Conservation (phyloP, 1,284 basidiomycete genomes). For the Papiliotrema fonsecae region DNA sequence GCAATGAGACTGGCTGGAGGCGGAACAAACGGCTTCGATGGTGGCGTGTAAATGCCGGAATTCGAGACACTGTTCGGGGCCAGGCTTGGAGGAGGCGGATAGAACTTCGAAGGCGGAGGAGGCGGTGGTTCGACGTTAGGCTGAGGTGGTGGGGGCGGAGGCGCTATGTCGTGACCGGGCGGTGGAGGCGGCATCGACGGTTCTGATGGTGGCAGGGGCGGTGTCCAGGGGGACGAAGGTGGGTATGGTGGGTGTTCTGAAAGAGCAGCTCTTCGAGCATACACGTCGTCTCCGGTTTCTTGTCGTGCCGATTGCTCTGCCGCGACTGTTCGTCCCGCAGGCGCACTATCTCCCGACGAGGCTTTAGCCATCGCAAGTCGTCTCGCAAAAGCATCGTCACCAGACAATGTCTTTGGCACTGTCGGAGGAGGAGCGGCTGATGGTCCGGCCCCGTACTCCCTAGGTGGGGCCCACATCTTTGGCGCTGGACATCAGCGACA, state of each 20-base stretch:
- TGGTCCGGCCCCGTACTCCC: slow-evolving; percentile 27
- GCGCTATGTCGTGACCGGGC: not conserved
- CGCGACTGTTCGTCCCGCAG: too few relatives aligned
- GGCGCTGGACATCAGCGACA: slow-evolving; percentile 26
- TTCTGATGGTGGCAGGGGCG: not conserved
- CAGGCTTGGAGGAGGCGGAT: not conserved
- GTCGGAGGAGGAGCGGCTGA: slow-evolving; percentile 1
- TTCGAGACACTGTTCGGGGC: not conserved
- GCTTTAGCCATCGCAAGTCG: slow-evolving; percentile 5
- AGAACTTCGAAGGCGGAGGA: slow-evolving; percentile 3
- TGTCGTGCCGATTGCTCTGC: slow-evolving; percentile 15
- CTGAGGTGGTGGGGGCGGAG: not conserved
- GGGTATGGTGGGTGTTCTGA: slow-evolving; percentile 12
- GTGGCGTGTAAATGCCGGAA: not conserved
- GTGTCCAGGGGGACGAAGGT: not conserved
- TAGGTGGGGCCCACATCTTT: slow-evolving; percentile 43
- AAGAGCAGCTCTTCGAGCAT: slow-evolving; percentile 32
- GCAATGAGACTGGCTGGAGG: slow-evolving; percentile 6
- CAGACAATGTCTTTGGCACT: not conserved
- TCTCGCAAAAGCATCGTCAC: slow-evolving; percentile 8
- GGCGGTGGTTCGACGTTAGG: not conserved
- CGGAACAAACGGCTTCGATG: slow-evolving; percentile 5
- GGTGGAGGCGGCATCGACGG: slow-evolving; percentile 4
- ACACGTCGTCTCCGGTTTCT: slow-evolving; percentile 39
- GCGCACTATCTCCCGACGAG: slow-evolving; percentile 28